Percentiles rank a stretch among this genome's conserved stretches.
Conservation (phyloP, 495 filamentous ascomycete genomes). For the Daldinia grandis region DNA sequence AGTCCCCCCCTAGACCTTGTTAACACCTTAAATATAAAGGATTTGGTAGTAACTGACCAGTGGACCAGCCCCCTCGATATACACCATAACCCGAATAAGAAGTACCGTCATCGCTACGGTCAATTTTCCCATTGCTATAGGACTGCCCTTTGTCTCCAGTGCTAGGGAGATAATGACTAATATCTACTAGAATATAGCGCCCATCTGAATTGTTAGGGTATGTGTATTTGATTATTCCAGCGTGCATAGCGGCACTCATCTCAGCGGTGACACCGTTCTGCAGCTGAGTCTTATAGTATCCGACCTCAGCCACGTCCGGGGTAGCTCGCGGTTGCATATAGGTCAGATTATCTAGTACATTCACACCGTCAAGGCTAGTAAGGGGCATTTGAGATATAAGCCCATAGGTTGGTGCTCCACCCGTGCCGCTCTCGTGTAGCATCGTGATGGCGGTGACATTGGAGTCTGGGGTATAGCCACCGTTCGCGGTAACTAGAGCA, state of each 20-base stretch:
- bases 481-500: conserved; percentile 23
- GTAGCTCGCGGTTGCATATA: conserved; percentile 52
- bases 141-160: conserved; percentile 62
- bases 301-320: conserved; percentile 62
- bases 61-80: conserved; percentile 67
- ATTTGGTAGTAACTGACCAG: conserved; percentile 59
- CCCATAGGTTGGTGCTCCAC: conserved; percentile 75
- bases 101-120: conserved; percentile 60
- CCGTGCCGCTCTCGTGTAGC: conserved; percentile 78
- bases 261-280: conserved; percentile 63
- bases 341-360: conserved; percentile 65
- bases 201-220: conserved; percentile 57
- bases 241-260: conserved; percentile 64
- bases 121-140: conserved; percentile 62
- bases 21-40: conserved; percentile 6
- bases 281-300: conserved; percentile 66
- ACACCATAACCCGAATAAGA: conserved; percentile 47
- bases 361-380: conserved; percentile 52
- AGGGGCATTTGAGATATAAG: conserved; percentile 72
- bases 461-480: conserved; percentile 63
- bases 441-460: conserved; percentile 72
- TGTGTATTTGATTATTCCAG: conserved; percentile 68
- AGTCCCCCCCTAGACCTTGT: conserved; percentile 27
- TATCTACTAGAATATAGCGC: conserved; percentile 67
- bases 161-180: conserved; percentile 70